These are phyloP conservation scores for Gossypium anomalum DNA, from an alignment of 345 rosid genomes.

Conservation along the genomic window DNA sequence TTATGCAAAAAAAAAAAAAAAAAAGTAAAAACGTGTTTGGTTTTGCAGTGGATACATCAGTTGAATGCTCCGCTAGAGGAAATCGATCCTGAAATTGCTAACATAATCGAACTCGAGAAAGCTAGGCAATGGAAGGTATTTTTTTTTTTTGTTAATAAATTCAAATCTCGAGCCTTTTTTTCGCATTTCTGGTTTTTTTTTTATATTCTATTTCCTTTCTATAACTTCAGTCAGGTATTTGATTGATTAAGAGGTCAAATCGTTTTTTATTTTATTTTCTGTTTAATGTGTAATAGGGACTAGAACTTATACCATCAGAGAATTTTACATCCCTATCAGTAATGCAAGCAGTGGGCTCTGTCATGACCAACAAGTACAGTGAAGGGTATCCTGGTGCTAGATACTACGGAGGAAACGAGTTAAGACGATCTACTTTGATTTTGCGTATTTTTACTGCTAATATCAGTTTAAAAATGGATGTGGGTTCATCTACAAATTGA, in stretches of 20 bases:
- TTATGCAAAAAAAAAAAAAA: background rate
- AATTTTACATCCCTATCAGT: constrained; percentile 87
- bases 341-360: constrained; percentile 95
- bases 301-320: constrained; percentile 90
- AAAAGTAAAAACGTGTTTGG: too few species aligned
- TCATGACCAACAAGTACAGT: constrained; percentile 92
- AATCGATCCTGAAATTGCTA: constrained; percentile 78
- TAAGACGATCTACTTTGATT: constrained; percentile 21
- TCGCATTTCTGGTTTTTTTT: background rate
- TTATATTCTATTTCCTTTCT: background rate
- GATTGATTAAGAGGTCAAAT: background rate
- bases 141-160: background rate
- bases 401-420: constrained; percentile 98
- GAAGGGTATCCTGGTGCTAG: constrained; percentile 96
- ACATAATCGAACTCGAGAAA: constrained; percentile 88
- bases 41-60: constrained; percentile 72
- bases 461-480: background rate
- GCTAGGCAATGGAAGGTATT: constrained; percentile 98
- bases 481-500: background rate
- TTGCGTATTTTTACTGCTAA: background rate
- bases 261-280: background rate
- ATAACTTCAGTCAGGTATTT: background rate
- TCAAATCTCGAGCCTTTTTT: background rate
- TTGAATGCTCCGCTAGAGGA: constrained; percentile 72
- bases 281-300: constrained; percentile 46